Evolutionary conservation across 108 stramenopile species (phyloP).

Genomic region (Nitzschia sp.): DNA sequence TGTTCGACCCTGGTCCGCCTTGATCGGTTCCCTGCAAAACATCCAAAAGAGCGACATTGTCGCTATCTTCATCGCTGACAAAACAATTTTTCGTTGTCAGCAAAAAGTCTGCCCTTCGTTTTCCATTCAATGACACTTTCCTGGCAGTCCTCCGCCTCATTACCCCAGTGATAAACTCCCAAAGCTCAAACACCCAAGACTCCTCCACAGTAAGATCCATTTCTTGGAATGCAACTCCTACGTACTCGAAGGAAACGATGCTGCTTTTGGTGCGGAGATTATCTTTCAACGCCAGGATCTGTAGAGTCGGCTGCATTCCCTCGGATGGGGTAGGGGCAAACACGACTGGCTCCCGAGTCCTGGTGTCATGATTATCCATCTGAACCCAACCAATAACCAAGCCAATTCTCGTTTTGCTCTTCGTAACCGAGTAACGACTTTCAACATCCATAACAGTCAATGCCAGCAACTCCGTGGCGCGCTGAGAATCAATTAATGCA

Average conservation of each 20-base stretch:
- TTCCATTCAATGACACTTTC: slow-evolving; percentile 29
- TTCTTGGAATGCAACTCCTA: slow-evolving; percentile 68
- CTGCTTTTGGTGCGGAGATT: slow-evolving; percentile 68
- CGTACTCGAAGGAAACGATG: slow-evolving; percentile 70
- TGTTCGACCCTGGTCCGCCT: slow-evolving; percentile 3
- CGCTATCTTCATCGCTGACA: slow-evolving; percentile 3
- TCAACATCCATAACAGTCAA: slow-evolving; percentile 61
- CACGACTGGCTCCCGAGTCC: slow-evolving; percentile 67
- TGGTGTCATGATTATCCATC: slow-evolving; percentile 68
- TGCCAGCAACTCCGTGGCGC: slow-evolving; percentile 63
- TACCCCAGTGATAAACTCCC: slow-evolving; percentile 65
- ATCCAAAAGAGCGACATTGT: slow-evolving; percentile 11
- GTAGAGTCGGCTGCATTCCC: slow-evolving; percentile 64
- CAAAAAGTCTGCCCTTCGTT: slow-evolving; percentile 16
- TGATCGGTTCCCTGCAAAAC: slow-evolving; percentile 25
- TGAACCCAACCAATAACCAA: slow-evolving; percentile 72
- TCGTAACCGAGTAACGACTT: slow-evolving; percentile 66
- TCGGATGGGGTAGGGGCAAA: slow-evolving; percentile 70
- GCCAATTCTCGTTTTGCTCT: slow-evolving; percentile 65
- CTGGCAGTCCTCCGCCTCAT: slow-evolving; percentile 41
- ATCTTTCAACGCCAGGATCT: slow-evolving; percentile 76
- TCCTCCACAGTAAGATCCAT: slow-evolving; percentile 84
- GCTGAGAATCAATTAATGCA: slow-evolving; percentile 73
- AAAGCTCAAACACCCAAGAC: slow-evolving; percentile 65
- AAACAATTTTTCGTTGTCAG: slow-evolving; percentile 30